These are phyloP conservation scores for Mucor plumbeus DNA, from an alignment of 371 early-diverging fungal species.

Conservation along the genomic window DNA sequence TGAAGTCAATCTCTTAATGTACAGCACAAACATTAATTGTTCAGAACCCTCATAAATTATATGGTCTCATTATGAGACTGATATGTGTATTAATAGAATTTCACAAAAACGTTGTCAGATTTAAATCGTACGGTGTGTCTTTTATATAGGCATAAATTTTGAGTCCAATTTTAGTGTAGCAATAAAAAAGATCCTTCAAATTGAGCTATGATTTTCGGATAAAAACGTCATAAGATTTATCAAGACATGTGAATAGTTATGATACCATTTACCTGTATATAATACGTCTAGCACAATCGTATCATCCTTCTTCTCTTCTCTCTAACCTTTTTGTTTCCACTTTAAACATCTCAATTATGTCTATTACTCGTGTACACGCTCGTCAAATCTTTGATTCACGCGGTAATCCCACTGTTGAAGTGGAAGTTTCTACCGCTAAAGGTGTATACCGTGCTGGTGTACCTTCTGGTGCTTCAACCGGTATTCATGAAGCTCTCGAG, in stretches of 20 bases:
- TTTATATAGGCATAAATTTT: background rate
- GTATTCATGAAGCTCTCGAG: conserved; percentile 98
- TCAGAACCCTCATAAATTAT: background rate
- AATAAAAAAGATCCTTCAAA: background rate
- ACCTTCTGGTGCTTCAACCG: conserved; percentile 99
- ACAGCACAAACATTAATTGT: background rate
- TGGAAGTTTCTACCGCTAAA: conserved; percentile 91
- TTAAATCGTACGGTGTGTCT: background rate
- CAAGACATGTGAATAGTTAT: conserved; percentile 16
- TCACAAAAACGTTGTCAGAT: background rate
- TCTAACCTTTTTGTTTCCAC: conserved; percentile 5
- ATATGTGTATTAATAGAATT: background rate
- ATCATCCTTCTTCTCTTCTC: background rate
- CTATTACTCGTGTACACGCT: conserved; percentile 86
- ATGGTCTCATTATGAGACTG: background rate
- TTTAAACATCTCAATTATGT: conserved; percentile 62
- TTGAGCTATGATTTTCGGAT: conserved; percentile 12
- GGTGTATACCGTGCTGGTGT: conserved; percentile 96
- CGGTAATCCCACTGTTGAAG: conserved; percentile 99
- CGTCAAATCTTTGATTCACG: conserved; percentile 99
- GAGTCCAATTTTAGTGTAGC: conserved; percentile 1
- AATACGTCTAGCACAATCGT: background rate
- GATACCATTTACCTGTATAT: background rate
- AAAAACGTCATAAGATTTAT: conserved; percentile 16
- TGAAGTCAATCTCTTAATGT: background rate